Evolutionary conservation across 225 moss, liverwort and hornwort species (phyloP), one percentile per base, ranked within the genome.

Genomic region (Thuidium tamariscinum): DNA sequence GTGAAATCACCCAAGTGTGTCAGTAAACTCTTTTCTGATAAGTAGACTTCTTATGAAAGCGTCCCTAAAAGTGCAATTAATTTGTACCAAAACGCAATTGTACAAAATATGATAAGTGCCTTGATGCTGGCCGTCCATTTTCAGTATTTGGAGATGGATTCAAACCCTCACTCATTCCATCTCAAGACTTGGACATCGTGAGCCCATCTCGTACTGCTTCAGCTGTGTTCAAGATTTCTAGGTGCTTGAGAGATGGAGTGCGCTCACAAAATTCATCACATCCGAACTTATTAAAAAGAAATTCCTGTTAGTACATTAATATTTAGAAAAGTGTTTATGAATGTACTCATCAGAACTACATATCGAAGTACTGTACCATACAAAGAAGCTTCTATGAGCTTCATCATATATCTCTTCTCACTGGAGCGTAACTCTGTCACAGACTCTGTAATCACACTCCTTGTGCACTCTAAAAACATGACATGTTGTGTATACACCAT

Each of bases 21-120:
- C 15, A 0, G 0, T 5, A 5, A 70, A 16, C 16, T 1, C 27
- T 42, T 70, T 70, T 70, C 0, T 9, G 3, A 70, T 9, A 27
- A 27, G 8, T 68, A 39, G 27, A 42, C 9, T 42, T 16, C 27
- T 27, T 70, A 14, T 16, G 27, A 27, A 70, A 27, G 27, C 27
- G 16, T 70, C 42, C n/a, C 15, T 1, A 0, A 26, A 69, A 26
- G 41, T 69, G 14, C 25, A 41, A 26, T 69, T 25, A 39, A 8
- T 41, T 13, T 17, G 34, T 62, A n/a, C n/a, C n/a, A 30, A 27
- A 62, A 62, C 30, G 15, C 30, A 62, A 62, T 62, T 15, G 15
- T 15, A 67, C 14, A 29, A 72, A 46, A 29, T 18, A 29, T 5
- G 46, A 6, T 29, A 46, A 72, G 18, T 72, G 44, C 30, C 18